Percentiles rank a stretch among this genome's conserved stretches.
Evolutionary conservation across 306 rosid species (phyloP).

Genomic region (Gillenia trifoliata): DNA sequence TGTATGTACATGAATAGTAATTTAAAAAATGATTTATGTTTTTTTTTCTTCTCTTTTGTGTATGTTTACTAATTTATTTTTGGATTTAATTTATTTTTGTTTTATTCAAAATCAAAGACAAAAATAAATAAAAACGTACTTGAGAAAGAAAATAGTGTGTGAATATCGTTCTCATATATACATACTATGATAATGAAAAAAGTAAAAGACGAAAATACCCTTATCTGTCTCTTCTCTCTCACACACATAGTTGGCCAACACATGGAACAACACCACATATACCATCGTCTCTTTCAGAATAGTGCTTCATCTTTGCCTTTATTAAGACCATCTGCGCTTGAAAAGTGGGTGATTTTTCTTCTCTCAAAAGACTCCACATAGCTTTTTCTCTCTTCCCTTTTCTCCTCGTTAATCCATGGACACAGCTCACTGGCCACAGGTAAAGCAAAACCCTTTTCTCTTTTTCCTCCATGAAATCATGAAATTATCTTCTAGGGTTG

Average conservation of each 20-base stretch:
- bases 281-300: slow-evolving; percentile 15
- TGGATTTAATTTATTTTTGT: too few species aligned
- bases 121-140: neutral
- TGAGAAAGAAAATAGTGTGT: neutral
- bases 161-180: neutral
- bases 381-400: slow-evolving; percentile 34
- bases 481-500: slow-evolving; percentile 16
- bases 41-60: too few species aligned
- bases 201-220: slow-evolving; percentile 29
- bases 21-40: too few species aligned
- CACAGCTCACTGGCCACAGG: slow-evolving; percentile 99
- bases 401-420: slow-evolving; percentile 69
- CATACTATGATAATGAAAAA: neutral
- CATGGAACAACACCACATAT: slow-evolving; percentile 59
- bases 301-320: slow-evolving; percentile 54
- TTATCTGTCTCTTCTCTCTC: slow-evolving; percentile 20
- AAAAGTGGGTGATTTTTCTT: slow-evolving; percentile 42
- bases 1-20: neutral
- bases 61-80: too few species aligned
- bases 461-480: slow-evolving; percentile 49
- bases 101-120: too few species aligned
- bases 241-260: slow-evolving; percentile 68
- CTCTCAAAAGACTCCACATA: slow-evolving; percentile 53
- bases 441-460: slow-evolving; percentile 36
- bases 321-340: slow-evolving; percentile 51